A percentile compares a stretch with the other conserved stretches of the same genome.
Conservation (phyloP, 2,329 filamentous ascomycete species). For the Colletotrichum sp. region DNA sequence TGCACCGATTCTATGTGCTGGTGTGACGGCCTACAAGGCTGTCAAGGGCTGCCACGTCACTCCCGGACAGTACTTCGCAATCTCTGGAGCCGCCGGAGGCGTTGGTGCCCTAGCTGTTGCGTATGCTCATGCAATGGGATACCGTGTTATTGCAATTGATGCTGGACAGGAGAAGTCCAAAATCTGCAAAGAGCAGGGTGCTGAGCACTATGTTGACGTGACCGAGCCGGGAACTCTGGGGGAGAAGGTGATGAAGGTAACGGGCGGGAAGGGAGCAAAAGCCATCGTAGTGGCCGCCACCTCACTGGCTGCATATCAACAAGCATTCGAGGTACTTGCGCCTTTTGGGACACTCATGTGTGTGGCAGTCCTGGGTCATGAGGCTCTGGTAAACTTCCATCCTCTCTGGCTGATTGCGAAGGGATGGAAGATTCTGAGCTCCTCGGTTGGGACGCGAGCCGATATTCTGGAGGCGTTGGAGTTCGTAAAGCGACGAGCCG, state of each 20-base stretch:
- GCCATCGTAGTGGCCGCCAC: slow-evolving; percentile 37
- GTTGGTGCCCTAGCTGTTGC: slow-evolving; percentile 42
- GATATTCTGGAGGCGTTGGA: slow-evolving; percentile 46
- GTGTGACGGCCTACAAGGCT: slow-evolving; percentile 48
- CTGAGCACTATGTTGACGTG: slow-evolving; percentile 42
- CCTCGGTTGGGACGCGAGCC: slow-evolving; percentile 37
- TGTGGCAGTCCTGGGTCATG: slow-evolving; percentile 37
- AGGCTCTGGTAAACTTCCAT: slow-evolving; percentile 28
- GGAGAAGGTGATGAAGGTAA: slow-evolving; percentile 28
- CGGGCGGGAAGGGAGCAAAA: slow-evolving; percentile 24
- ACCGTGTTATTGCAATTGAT: slow-evolving; percentile 43
- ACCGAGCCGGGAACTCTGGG: slow-evolving; percentile 22
- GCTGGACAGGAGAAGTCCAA: slow-evolving; percentile 32
- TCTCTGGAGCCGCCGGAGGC: slow-evolving; percentile 44
- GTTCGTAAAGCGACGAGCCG: slow-evolving; percentile 34
- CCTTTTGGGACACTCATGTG: slow-evolving; percentile 45
- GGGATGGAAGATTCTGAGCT: slow-evolving; percentile 38
- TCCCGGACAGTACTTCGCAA: slow-evolving; percentile 39
- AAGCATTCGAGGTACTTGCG: slow-evolving; percentile 35
- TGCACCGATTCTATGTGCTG: slow-evolving; percentile 46
- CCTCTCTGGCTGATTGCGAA: slow-evolving; percentile 38
- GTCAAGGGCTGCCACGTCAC: slow-evolving; percentile 34
- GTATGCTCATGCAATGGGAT: slow-evolving; percentile 47
- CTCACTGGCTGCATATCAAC: slow-evolving; percentile 34
- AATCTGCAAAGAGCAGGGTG: slow-evolving; percentile 34